These are phyloP conservation scores for Xylaria sp. DNA, from an alignment of 2,329 filamentous ascomycete species.

Conservation along the genomic window DNA sequence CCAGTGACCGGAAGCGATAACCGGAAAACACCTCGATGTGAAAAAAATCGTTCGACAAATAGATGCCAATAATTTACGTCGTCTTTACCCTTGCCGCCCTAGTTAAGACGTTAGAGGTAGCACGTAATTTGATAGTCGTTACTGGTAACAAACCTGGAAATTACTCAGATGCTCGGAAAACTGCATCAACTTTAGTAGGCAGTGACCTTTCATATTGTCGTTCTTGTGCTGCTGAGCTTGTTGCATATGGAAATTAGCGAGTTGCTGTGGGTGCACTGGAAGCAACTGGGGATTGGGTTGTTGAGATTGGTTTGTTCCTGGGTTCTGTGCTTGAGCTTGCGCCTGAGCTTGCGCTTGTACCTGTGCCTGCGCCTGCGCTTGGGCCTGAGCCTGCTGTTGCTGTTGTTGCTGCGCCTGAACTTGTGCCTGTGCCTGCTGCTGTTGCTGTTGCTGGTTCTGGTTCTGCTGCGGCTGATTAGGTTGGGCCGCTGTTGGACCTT, in stretches of 20 bases:
- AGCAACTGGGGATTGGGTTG: slow-evolving; percentile 51
- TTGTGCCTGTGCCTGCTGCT: slow-evolving; percentile 47
- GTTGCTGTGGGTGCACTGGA: slow-evolving; percentile 53
- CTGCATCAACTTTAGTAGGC: slow-evolving; percentile 68
- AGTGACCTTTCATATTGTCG: slow-evolving; percentile 66
- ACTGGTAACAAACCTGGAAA: slow-evolving; percentile 59
- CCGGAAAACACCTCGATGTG: slow-evolving; percentile 78
- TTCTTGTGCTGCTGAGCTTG: slow-evolving; percentile 57
- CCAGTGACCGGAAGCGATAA: slow-evolving; percentile 72
- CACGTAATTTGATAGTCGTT: slow-evolving; percentile 25
- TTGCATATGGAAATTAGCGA: slow-evolving; percentile 44
- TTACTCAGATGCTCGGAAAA: slow-evolving; percentile 72
- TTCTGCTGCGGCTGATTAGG: slow-evolving; percentile 50
- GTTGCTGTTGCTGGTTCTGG: slow-evolving; percentile 50
- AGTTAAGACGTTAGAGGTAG: slow-evolving; percentile 40
- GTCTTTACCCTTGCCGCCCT: slow-evolving; percentile 70
- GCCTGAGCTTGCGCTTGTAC: slow-evolving; percentile 44
- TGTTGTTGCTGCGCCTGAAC: slow-evolving; percentile 46
- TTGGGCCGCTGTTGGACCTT: slow-evolving; percentile 45
- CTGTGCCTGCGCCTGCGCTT: slow-evolving; percentile 51
- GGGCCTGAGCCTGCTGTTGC: slow-evolving; percentile 50
- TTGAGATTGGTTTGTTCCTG: slow-evolving; percentile 46
- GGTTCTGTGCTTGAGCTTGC: slow-evolving; percentile 40
- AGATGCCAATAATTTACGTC: slow-evolving; percentile 81
- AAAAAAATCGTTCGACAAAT: slow-evolving; percentile 87